phyloP scores from a whole-genome alignment of 768 basidiomycete genomes.

The Pleurotus sapidus region DNA sequence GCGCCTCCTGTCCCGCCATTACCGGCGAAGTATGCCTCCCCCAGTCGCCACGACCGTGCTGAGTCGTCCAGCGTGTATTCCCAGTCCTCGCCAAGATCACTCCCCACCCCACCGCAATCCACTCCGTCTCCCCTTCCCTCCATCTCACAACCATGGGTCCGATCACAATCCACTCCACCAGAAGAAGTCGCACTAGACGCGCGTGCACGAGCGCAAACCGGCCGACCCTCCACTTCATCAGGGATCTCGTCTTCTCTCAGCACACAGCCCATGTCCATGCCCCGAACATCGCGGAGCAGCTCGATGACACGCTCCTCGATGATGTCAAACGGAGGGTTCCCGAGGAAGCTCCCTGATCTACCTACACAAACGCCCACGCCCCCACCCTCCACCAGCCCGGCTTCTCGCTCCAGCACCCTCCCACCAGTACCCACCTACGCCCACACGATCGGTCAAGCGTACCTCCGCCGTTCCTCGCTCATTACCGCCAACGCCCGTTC shows the following conservation, averaged over 20 bases:
- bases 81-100: background rate
- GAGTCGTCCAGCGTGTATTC: background rate
- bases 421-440: background rate
- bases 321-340: slow-evolving; percentile 5
- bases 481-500: background rate
- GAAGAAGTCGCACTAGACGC: background rate
- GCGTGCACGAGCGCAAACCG: background rate
- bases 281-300: background rate
- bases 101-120: slow-evolving; percentile 4
- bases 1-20: slow-evolving; percentile 35
- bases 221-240: background rate
- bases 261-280: too few species aligned
- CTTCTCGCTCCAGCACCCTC: background rate
- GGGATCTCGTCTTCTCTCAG: background rate
- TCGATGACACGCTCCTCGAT: background rate
- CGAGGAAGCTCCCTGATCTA: background rate
- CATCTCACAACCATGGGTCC: background rate
- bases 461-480: slow-evolving; percentile 2
- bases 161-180: slow-evolving; percentile 3
- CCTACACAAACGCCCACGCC: slow-evolving; percentile 3
- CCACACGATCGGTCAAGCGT: background rate
- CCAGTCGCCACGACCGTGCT: background rate
- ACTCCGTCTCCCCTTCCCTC: background rate
- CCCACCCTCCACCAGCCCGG: slow-evolving; percentile 2
- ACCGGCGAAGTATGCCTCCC: slow-evolving; percentile 25